phyloP scores from a whole-genome alignment of 2,329 filamentous ascomycete genomes.

The Epichloe bromicola region DNA sequence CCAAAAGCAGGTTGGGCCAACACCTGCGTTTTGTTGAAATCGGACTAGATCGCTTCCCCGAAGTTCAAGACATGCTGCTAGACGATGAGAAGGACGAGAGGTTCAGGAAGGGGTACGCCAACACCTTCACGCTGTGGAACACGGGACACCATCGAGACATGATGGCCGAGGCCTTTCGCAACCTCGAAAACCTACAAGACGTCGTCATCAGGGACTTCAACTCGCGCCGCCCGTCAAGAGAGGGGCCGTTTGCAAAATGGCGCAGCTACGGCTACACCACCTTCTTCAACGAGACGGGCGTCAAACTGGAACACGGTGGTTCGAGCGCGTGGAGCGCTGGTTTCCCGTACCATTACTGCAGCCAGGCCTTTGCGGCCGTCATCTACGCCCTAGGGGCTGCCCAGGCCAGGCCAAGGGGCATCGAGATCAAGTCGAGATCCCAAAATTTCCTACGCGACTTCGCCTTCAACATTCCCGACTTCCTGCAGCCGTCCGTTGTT shows the following conservation, averaged over 20 bases:
- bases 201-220: slow-evolving; percentile 48
- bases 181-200: slow-evolving; percentile 39
- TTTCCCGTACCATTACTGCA: slow-evolving; percentile 12
- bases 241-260: slow-evolving; percentile 32
- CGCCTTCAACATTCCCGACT: slow-evolving; percentile 34
- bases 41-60: slow-evolving; percentile 15
- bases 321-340: slow-evolving; percentile 5
- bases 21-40: slow-evolving; percentile 25
- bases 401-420: slow-evolving; percentile 21
- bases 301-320: slow-evolving; percentile 6
- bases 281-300: slow-evolving; percentile 21
- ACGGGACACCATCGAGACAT: slow-evolving; percentile 38
- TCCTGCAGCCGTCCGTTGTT: slow-evolving; percentile 21
- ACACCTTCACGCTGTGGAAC: slow-evolving; percentile 18
- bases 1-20: slow-evolving; percentile 28
- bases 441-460: slow-evolving; percentile 21
- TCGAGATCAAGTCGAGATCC: slow-evolving; percentile 34
- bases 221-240: slow-evolving; percentile 37
- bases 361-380: slow-evolving; percentile 26
- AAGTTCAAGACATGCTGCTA: slow-evolving; percentile 3
- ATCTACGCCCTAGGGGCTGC: slow-evolving; percentile 30
- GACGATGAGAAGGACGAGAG: slow-evolving; percentile 6
- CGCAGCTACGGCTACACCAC: slow-evolving; percentile 39
- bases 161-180: slow-evolving; percentile 41
- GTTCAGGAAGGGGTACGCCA: slow-evolving; percentile 10